These are phyloP conservation scores for Asterochloris erici DNA, from an alignment of 139 green algal species.

Conservation along the genomic window DNA sequence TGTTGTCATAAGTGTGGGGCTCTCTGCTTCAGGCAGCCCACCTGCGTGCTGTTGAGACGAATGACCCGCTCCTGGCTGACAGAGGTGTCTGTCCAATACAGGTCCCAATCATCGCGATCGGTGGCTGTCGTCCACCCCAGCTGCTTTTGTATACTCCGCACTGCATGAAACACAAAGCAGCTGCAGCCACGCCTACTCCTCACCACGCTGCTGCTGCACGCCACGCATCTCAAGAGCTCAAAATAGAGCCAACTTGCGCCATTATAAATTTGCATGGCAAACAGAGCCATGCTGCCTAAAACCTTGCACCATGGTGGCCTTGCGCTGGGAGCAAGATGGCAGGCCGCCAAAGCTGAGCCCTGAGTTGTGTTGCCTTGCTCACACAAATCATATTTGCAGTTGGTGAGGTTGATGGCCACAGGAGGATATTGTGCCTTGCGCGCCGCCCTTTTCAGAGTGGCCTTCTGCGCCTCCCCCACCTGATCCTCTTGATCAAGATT, in stretches of 20 bases:
- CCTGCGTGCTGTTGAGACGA: constrained; percentile 53
- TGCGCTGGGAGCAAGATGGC: no score
- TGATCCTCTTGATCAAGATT: not conserved
- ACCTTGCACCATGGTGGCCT: no score
- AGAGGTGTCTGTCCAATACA: constrained; percentile 79
- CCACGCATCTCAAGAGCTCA: no score
- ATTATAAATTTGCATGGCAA: no score
- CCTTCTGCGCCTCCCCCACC: not conserved
- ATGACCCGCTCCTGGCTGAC: constrained; percentile 65
- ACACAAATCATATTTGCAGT: constrained; percentile 80
- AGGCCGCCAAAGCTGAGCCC: no score
- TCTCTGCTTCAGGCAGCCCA: not conserved
- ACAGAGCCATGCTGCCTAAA: no score
- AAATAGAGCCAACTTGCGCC: no score
- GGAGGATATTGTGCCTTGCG: not conserved
- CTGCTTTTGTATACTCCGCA: constrained; percentile 57
- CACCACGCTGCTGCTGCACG: no score
- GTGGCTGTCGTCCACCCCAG: constrained; percentile 72
- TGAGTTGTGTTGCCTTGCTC: constrained; percentile 24
- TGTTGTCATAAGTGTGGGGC: no score
- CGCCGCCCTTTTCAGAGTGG: not conserved
- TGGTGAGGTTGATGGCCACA: constrained; percentile 34
- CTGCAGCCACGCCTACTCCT: no score
- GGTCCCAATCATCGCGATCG: constrained; percentile 60
- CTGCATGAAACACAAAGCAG: constrained; percentile 10